These are phyloP conservation scores for Dendryphion nanum DNA, from an alignment of 2,329 filamentous ascomycete genomes.

Conservation along the genomic window DNA sequence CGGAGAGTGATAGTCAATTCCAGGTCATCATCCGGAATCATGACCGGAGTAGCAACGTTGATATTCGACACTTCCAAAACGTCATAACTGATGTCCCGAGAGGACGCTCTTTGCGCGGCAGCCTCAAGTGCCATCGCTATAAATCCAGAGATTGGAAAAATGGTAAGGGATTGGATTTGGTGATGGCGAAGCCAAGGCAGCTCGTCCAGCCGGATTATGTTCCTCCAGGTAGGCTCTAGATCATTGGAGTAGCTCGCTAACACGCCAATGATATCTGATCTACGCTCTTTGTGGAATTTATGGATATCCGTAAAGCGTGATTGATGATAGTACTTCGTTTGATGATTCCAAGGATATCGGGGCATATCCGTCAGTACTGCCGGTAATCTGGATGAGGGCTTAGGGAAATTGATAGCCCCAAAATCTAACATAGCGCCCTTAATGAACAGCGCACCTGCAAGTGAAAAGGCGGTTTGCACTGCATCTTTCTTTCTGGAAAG, in stretches of 20 bases:
- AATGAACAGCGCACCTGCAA: constrained; percentile 6
- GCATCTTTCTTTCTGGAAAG: constrained; percentile 8
- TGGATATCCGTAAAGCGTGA: constrained; percentile 7
- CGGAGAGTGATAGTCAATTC: constrained; percentile 30
- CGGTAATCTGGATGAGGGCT: constrained; percentile 19
- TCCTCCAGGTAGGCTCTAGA: constrained; percentile 9
- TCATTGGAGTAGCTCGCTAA: constrained; percentile 18
- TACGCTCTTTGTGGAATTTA: constrained; percentile 7
- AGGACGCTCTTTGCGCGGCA: constrained; percentile 1
- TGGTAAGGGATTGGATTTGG: constrained; percentile 16
- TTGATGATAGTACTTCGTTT: constrained; percentile 17
- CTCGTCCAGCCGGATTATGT: constrained; percentile 19
- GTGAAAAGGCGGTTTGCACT: constrained; percentile 2
- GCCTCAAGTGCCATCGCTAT: constrained; percentile 7
- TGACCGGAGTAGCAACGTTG: constrained; percentile 16
- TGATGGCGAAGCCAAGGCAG: constrained; percentile 29
- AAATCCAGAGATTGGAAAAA: constrained; percentile 8
- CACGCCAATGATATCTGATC: constrained; percentile 16
- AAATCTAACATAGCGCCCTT: constrained; percentile 5
- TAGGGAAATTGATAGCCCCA: constrained; percentile 11
- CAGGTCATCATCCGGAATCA: constrained; percentile 28
- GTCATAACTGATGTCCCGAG: constrained; percentile 11
- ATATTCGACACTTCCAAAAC: constrained; percentile 18
- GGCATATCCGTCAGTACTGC: constrained; percentile 19
- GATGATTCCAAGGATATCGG: constrained; percentile 29